Evolutionary conservation across 2,329 filamentous ascomycete genomes (phyloP), one percentile per base, ranked within the genome.

Genomic region (Ilyonectria destructans): DNA sequence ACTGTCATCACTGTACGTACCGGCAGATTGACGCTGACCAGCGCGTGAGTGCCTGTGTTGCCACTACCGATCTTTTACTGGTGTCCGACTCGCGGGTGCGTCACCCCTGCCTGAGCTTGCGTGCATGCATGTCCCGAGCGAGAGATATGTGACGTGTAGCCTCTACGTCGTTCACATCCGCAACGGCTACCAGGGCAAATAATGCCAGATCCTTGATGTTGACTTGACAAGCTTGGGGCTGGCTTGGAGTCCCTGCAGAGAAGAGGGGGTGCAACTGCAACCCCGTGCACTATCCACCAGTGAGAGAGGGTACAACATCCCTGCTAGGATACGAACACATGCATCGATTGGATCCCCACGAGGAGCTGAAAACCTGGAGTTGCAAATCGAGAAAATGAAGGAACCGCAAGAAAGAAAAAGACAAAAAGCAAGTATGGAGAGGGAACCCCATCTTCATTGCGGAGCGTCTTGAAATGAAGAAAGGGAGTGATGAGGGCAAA

Each of bases 241-340:
- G 51, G 51, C 49, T 19, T 52, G 26, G 26, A 17, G 51, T 54
- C 51, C 19, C 31, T 33, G 51, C 19, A 54, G 21, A 35, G 51
- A 31, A n/a, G 51, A 33, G 31, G 31, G 31, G 31, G 9, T 33
- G 31, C 31, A 9, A 12, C 8, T 33, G 31, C 31, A 33, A 33
- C 31, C 8, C 31, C 31, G 31, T 35, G n/a, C 19, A 19, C 51
- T 35, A 19, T 31, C 51, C n/a, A 15, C 29, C n/a, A 15, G n/a
- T 35, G 31, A 33, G 23, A 7, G 40, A n/a, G 21, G 33, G 45
- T 46, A 21, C 40, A 12, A 17, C 29, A 65, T 37, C 43, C 62
- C 37, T 61, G 45, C 35, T 54, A 37, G 58, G 51, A 66, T 66
- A 61, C 63, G 63, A 66, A 61, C 63, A 61, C 51, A 35, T 60